Base-by-base conservation (phyloP, 306 rosid species). In the Begonia fuchsioides region DNA sequence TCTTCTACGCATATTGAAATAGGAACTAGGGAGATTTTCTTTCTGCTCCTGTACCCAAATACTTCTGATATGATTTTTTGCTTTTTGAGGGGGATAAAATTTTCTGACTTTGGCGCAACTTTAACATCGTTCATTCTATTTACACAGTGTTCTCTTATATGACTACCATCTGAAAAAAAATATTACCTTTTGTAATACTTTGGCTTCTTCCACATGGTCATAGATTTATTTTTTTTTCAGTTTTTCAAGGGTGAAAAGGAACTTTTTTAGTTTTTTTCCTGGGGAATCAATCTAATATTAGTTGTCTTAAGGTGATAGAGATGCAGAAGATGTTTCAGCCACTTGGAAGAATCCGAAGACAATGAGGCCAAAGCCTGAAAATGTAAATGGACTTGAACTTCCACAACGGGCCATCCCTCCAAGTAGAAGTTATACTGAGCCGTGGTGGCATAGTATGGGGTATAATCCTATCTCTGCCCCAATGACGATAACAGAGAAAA, bases 401-500 rank as follows among this genome's bases (percentile, higher is more conserved):
- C 82, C 68, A 78, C 69, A 70, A 43, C 86, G 71, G 55, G 44
- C 76, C 15, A 64, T 77, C 68, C 77, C 74, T 13, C 75, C 79
- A 1, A 20, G 59, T 13, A 49, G 52, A 64, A 76, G 70, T 64
- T 85, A 68, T 66, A 35, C 68, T 16, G 95, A 90, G 67, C 95
- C 93, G 41, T 90, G 98, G 98, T 90, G 95, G 92, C 87, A 77
- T 35, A 74, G 59, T 43, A 58, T 35, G 53, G 95, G 84, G 32
- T 79, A 72, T 72, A 81, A 74, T 62, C 73, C 84, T 44, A 51
- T 69, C 44, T 54, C 74, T 12, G 74, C 75, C 49, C 52, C 74
- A 13, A 15, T 68, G 67, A 50, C 78, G 12, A 63, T 72, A 20
- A 20, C 5, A 7, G 32, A 7, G 32, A 20, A 20, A 20, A 82